These are phyloP conservation scores for Parafenestella ontariensis DNA, from an alignment of 2,329 filamentous ascomycete genomes.

Conservation along the genomic window DNA sequence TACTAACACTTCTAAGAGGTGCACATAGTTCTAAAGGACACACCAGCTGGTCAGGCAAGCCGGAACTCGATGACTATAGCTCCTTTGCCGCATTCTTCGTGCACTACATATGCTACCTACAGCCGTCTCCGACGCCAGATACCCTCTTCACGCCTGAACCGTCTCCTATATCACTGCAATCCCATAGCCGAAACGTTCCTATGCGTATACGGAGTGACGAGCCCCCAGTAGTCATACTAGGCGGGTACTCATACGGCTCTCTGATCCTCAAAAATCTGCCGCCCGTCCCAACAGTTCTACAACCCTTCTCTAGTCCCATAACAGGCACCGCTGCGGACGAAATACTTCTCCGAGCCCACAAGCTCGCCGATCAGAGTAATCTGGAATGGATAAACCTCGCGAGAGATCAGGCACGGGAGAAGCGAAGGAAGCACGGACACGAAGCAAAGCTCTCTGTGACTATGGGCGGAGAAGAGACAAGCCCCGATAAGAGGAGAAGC, in stretches of 20 bases:
- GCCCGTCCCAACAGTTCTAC: constrained; percentile 61
- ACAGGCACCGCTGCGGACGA: constrained; percentile 68
- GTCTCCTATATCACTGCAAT: constrained; percentile 12
- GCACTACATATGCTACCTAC: constrained; percentile 71
- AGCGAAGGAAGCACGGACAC: constrained; percentile 36
- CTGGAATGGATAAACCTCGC: constrained; percentile 48
- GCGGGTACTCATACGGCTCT: constrained; percentile 91
- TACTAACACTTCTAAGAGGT: constrained; percentile 64
- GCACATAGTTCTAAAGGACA: constrained; percentile 75
- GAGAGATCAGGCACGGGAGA: constrained; percentile 28
- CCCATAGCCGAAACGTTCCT: background rate
- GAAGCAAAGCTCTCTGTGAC: constrained; percentile 36
- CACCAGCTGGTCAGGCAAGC: constrained; percentile 86
- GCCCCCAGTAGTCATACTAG: constrained; percentile 62
- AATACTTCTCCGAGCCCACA: constrained; percentile 72
- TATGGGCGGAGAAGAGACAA: constrained; percentile 58
- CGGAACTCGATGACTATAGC: constrained; percentile 82
- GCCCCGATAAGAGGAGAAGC: constrained; percentile 46
- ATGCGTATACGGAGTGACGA: constrained; percentile 1
- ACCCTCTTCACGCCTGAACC: constrained; percentile 23
- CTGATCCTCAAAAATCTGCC: constrained; percentile 79
- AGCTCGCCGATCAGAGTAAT: constrained; percentile 70
- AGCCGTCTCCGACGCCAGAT: constrained; percentile 25
- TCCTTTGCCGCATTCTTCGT: constrained; percentile 82
- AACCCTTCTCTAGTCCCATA: constrained; percentile 62